These are phyloP conservation scores for Pyricularia sp. DNA, from an alignment of 2,329 filamentous ascomycete genomes.

Conservation along the genomic window DNA sequence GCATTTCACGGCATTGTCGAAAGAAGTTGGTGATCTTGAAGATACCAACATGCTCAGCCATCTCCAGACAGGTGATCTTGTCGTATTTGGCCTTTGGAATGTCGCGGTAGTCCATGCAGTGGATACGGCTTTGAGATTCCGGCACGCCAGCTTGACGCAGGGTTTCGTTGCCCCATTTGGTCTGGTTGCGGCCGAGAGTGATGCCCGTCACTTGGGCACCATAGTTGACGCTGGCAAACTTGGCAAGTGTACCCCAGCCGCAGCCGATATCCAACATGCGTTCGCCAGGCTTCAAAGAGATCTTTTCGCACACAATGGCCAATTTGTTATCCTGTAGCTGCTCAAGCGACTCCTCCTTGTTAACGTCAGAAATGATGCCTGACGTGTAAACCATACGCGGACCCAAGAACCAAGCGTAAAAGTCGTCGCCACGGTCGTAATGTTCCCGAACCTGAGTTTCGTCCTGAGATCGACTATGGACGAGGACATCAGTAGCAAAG, in stretches of 20 bases:
- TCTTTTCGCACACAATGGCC: constrained; percentile 91
- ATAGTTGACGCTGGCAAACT: constrained; percentile 88
- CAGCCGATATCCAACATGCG: constrained; percentile 89
- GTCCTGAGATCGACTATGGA: too few species aligned
- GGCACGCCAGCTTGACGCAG: constrained; percentile 73
- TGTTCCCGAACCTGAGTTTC: too few species aligned
- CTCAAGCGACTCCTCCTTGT: constrained; percentile 82
- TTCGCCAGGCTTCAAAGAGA: constrained; percentile 72
- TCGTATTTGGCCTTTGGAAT: constrained; percentile 80
- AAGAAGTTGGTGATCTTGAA: constrained; percentile 76
- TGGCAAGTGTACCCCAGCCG: constrained; percentile 93
- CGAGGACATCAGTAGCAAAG: too few species aligned
- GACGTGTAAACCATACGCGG: constrained; percentile 99
- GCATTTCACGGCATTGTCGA: constrained; percentile 85
- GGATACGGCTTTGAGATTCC: constrained; percentile 81
- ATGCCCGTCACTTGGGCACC: constrained; percentile 76
- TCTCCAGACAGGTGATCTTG: constrained; percentile 96
- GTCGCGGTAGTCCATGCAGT: constrained; percentile 97
- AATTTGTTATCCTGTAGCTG: constrained; percentile 98
- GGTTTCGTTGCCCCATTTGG: constrained; percentile 89
- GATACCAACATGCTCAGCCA: constrained; percentile 97
- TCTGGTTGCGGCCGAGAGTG: constrained; percentile 93
- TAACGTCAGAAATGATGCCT: constrained; percentile 81
- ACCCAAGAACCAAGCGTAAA: too few species aligned
- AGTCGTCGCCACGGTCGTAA: too few species aligned